Conservation (phyloP, 2,329 filamentous ascomycete species). For the Trichophyton mentagrophytes region DNA sequence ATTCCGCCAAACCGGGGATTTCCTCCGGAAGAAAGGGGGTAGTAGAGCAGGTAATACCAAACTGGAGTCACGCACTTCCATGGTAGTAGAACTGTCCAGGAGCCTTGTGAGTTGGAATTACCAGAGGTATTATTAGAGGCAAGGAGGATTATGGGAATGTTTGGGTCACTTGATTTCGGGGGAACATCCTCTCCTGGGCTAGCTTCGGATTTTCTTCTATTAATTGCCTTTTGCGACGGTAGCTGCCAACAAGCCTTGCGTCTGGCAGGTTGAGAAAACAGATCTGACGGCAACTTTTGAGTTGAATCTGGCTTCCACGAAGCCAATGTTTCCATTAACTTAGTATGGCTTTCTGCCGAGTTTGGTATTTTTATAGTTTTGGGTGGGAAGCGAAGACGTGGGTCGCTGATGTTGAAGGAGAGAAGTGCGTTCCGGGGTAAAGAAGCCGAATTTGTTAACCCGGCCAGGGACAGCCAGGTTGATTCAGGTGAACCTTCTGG, state of each 20-base stretch:
- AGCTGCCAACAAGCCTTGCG: conserved; percentile 53
- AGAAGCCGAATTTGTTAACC: conserved; percentile 53
- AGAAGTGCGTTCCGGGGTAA: conserved; percentile 60
- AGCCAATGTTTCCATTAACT: conserved; percentile 49
- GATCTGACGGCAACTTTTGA: conserved; percentile 28
- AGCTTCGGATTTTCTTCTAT: conserved; percentile 56
- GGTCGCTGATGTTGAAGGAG: conserved; percentile 62
- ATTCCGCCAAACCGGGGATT: conserved; percentile 75
- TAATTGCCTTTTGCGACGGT: conserved; percentile 65
- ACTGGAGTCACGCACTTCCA: conserved; percentile 80
- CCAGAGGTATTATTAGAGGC: conserved; percentile 38
- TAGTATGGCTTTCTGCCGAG: conserved; percentile 23
- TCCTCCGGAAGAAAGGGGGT: conserved; percentile 62
- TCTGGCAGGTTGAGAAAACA: conserved; percentile 59
- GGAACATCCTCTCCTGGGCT: conserved; percentile 51
- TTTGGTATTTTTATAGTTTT: conserved; percentile 36
- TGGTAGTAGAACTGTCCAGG: conserved; percentile 73
- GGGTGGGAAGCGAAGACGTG: conserved; percentile 66
- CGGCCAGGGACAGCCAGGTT: conserved; percentile 32
- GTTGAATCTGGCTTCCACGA: conserved; percentile 53
- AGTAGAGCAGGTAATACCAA: conserved; percentile 79
- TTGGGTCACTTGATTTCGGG: conserved; percentile 49
- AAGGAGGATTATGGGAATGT: conserved; percentile 64
- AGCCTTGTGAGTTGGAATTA: conserved; percentile 46
- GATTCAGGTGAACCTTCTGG: conserved; percentile 23